Percentiles rank a stretch among this genome's conserved stretches.
Conservation (phyloP, 2,329 filamentous ascomycete genomes). For the Hawksworthiomyces lignivorus region DNA sequence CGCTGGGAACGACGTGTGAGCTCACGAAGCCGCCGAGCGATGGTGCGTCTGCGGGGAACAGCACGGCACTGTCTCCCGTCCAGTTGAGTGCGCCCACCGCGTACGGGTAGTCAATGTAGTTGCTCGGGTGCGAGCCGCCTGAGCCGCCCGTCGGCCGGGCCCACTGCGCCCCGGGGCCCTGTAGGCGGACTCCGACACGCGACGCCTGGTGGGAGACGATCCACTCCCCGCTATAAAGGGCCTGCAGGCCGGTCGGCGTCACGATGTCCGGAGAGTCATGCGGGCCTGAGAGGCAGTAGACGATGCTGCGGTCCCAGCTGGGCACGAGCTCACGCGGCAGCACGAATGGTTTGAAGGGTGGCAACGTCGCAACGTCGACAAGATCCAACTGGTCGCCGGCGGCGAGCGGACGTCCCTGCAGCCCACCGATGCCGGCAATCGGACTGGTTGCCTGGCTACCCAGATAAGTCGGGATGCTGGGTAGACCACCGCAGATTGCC, state of each 20-base stretch:
- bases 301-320: conserved; percentile 40
- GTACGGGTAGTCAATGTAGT: conserved; percentile 53
- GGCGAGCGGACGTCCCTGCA: conserved; percentile 47
- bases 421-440: conserved; percentile 47
- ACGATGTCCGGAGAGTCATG: conserved; percentile 50
- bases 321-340: conserved; percentile 25
- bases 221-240: conserved; percentile 51
- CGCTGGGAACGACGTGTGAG: conserved; percentile 46
- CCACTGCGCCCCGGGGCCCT: conserved; percentile 52
- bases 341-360: conserved; percentile 19
- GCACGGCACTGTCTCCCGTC: conserved; percentile 53
- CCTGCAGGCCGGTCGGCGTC: conserved; percentile 41
- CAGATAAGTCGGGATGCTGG: conserved; percentile 44
- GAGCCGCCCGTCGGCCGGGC: conserved; percentile 52
- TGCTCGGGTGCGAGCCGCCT: conserved; percentile 54
- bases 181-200: conserved; percentile 50
- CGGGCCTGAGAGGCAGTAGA: conserved; percentile 45
- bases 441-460: conserved; percentile 49
- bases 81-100: conserved; percentile 51
- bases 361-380: conserved; percentile 10
- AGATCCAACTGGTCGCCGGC: conserved; percentile 45
- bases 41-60: conserved; percentile 51
- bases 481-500: conserved; percentile 14
- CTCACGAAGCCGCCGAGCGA: conserved; percentile 55
- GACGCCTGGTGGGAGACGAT: conserved; percentile 54